Percentiles rank a stretch among this genome's conserved stretches.
Conservation (phyloP, 2,329 filamentous ascomycete species). For the Stachybotrys chlorohalonatus region DNA sequence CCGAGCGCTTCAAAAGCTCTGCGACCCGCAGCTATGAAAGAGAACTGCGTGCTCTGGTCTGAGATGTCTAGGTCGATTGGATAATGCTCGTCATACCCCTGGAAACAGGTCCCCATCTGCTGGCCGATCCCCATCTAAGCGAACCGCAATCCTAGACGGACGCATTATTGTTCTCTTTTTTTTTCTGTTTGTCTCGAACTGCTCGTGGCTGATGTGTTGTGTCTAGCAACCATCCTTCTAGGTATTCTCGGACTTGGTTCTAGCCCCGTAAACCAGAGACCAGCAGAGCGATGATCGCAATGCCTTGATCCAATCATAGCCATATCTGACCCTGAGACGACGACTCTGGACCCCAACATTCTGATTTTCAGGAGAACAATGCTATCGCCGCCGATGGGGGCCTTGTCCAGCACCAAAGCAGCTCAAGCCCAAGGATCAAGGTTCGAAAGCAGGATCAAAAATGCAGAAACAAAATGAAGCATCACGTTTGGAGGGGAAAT, state of each 20-base stretch:
- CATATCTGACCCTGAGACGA: background rate
- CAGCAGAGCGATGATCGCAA: too few relatives aligned
- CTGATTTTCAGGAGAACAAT: background rate
- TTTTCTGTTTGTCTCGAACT: background rate
- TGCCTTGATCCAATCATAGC: too few relatives aligned
- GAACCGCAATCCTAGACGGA: background rate
- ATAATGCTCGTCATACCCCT: slow-evolving; percentile 16
- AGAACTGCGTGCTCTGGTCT: slow-evolving; percentile 18
- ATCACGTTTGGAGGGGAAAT: slow-evolving; percentile 13
- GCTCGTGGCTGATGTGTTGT: background rate
- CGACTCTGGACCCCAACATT: background rate
- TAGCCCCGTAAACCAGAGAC: too few relatives aligned
- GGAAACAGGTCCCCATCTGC: slow-evolving; percentile 8
- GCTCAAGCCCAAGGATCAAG: background rate
- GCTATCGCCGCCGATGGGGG: background rate
- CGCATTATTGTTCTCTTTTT: background rate
- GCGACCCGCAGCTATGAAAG: slow-evolving; percentile 38
- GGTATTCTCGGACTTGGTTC: background rate
- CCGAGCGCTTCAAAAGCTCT: slow-evolving; percentile 32
- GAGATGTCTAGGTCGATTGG: slow-evolving; percentile 21
- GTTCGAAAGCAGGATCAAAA: too few relatives aligned
- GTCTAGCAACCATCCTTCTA: background rate
- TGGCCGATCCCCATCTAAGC: slow-evolving; percentile 1
- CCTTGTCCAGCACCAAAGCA: background rate
- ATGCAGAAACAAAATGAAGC: slow-evolving; percentile 3